A percentile compares a stretch with the other conserved stretches of the same genome.
These are phyloP conservation scores for Syzygium jambos DNA, from an alignment of 345 rosid genomes.

Conservation along the genomic window DNA sequence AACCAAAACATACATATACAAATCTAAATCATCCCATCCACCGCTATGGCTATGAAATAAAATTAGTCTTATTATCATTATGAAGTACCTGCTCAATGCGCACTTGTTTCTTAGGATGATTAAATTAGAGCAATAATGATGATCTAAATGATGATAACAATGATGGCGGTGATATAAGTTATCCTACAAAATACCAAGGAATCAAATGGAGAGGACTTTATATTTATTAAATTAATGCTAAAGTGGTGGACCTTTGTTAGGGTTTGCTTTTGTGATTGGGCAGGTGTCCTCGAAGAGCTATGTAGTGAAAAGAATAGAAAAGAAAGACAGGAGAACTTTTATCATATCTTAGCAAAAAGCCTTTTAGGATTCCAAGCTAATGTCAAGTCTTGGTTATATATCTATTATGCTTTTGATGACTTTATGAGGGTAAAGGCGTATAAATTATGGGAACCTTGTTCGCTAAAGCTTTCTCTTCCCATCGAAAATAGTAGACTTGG, in stretches of 20 bases:
- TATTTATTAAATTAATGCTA: neutral
- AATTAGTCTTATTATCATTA: neutral
- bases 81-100: neutral
- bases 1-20: neutral
- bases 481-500: neutral
- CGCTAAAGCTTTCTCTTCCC: neutral
- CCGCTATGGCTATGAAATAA: neutral
- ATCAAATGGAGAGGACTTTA: neutral
- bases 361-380: conserved; percentile 10
- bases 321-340: neutral
- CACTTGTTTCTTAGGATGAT: neutral
- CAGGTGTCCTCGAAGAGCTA: neutral
- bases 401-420: neutral
- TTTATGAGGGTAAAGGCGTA: conserved; percentile 6
- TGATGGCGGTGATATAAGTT: neutral
- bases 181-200: neutral
- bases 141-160: conserved; percentile 1
- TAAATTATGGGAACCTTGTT: neutral
- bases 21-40: neutral
- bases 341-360: neutral
- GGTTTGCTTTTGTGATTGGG: neutral
- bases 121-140: conserved; percentile 1
- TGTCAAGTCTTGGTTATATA: neutral
- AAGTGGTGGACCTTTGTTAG: neutral
- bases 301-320: neutral